phyloP scores from a whole-genome alignment of 495 filamentous ascomycete species.

The Hypomontagnella submonticulosa region DNA sequence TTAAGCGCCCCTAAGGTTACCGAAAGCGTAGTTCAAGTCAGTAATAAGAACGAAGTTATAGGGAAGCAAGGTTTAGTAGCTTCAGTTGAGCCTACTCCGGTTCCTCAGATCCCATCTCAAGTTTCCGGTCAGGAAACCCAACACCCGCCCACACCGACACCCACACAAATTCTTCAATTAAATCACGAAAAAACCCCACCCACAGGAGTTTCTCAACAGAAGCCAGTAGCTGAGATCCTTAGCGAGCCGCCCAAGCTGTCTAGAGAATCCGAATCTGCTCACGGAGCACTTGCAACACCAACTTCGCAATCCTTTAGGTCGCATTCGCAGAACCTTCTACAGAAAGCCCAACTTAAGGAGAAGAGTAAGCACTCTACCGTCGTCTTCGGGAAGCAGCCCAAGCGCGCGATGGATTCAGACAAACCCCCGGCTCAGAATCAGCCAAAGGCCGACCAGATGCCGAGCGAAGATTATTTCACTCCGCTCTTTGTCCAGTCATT shows the following conservation, averaged over 20 bases:
- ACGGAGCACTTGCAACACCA: slow-evolving; percentile 50
- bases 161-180: slow-evolving; percentile 33
- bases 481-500: slow-evolving; percentile 81
- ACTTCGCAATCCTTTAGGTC: slow-evolving; percentile 53
- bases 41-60: slow-evolving; percentile 11
- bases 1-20: neutral
- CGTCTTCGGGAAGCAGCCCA: slow-evolving; percentile 74
- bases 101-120: slow-evolving; percentile 12
- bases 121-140: slow-evolving; percentile 22
- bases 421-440: slow-evolving; percentile 46
- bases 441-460: slow-evolving; percentile 55
- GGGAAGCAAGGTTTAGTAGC: slow-evolving; percentile 27
- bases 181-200: slow-evolving; percentile 65
- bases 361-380: slow-evolving; percentile 78
- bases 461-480: slow-evolving; percentile 78
- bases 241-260: slow-evolving; percentile 66
- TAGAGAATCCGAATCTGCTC: slow-evolving; percentile 46
- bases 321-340: slow-evolving; percentile 53
- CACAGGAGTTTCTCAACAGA: slow-evolving; percentile 74
- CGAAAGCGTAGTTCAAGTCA: slow-evolving; percentile 3
- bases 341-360: slow-evolving; percentile 70
- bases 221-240: slow-evolving; percentile 78
- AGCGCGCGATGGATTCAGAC: slow-evolving; percentile 44
- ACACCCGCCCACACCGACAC: slow-evolving; percentile 33
- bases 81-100: slow-evolving; percentile 16